Base-by-base conservation (phyloP, 352 stramenopile genomes). In the Pythium rhizo-oryzae region DNA sequence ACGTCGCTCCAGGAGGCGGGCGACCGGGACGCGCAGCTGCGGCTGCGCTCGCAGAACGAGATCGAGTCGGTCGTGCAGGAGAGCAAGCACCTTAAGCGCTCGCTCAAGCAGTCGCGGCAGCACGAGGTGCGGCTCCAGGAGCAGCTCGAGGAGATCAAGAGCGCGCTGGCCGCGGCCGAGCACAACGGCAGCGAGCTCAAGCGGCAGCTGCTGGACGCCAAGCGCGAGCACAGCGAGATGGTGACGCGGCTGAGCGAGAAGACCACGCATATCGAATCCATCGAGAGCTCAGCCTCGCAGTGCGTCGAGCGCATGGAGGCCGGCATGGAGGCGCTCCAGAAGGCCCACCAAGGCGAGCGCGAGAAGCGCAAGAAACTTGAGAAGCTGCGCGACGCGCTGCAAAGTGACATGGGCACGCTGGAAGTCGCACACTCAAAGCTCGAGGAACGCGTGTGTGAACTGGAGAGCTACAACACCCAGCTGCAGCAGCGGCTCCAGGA, bases 351-450 rank as follows among this genome's bases (percentile, higher is more conserved):
- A 3, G 41, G 63, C 18, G 84, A 92, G 61, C 71, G 71, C 11
- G 72, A 85, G 16, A 85, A 85, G 60, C 78, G 79, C 55, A 84
- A 84, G 62, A 79, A 85, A 49, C 44, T 76, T 15, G 81, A 92
- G 46, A 75, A 50, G 13, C 57, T 67, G 15, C 64, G 74, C 8
- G 72, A 72, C 21, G 64, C 62, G 16, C 37, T 84, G n/a, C 71
- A 90, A 53, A 64, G 61, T 54, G 71, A 85, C 51, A 47, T 84
- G 37, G 71, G 77, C 39, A 56, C 62, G 19, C 67, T 84, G 41
- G 80, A 84, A 56, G 19, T 30, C 8, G 62, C 76, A 13, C 67
- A 68, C 7, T 58, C 54, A 0, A 60, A 70, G 21, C 78, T 82
- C 23, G 56, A 85, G 37, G 74, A 77, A 0, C 75, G 80, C 19